Conservation (phyloP, 257 asterid genomes). For the Ophiorrhiza pumila region DNA sequence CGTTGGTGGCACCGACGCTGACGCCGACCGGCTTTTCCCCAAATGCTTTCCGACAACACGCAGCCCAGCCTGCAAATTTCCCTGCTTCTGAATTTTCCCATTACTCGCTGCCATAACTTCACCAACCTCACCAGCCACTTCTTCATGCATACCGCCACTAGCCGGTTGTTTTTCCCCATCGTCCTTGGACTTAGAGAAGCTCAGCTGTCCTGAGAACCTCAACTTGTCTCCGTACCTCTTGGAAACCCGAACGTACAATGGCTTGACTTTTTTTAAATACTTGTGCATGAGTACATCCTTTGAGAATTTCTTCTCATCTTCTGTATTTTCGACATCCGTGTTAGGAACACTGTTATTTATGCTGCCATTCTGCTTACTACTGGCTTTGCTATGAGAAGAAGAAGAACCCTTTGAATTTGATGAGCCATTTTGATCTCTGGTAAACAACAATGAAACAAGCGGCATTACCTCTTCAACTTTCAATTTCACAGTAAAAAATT, state of each 20-base stretch:
- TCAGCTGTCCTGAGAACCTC: conserved; percentile 38
- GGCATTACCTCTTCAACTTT: conserved; percentile 57
- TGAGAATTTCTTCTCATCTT: conserved; percentile 44
- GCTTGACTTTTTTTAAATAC: conserved; percentile 79
- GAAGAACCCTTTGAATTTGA: conserved; percentile 25
- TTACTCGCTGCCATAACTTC: conserved; percentile 15
- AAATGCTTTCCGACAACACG: conserved; percentile 55
- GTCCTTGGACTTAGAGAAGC: conserved; percentile 9
- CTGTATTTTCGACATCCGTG: not conserved
- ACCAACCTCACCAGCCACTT: conserved; percentile 16
- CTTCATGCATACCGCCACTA: not conserved
- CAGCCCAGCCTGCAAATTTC: conserved; percentile 66
- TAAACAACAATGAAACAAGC: conserved; percentile 43
- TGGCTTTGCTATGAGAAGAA: not conserved
- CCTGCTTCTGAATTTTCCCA: conserved; percentile 41
- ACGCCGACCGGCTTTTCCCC: conserved; percentile 79
- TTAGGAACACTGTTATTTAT: not conserved
- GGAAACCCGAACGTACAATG: conserved; percentile 68
- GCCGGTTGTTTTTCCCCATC: not conserved
- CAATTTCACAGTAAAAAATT: conserved; percentile 48
- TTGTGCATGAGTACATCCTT: conserved; percentile 67
- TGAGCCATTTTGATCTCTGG: conserved; percentile 45
- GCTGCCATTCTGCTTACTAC: not conserved
- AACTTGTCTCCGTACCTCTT: conserved; percentile 66
- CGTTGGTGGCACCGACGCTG: conserved; percentile 37